These are phyloP conservation scores for Ogataea neopini DNA, from an alignment of 805 yeast genomes.

Conservation along the genomic window DNA sequence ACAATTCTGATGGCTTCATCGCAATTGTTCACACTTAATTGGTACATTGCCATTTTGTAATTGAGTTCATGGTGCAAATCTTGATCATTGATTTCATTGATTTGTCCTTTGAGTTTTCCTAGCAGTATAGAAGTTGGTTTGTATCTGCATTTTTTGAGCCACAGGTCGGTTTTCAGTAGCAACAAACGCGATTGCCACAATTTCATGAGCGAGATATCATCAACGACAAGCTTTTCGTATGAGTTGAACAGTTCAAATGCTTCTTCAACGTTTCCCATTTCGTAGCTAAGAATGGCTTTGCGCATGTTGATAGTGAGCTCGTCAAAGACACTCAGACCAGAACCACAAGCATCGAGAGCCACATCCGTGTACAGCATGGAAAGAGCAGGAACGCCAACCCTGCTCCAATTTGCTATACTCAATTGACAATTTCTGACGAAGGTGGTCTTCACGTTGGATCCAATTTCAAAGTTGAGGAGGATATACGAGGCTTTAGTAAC, in stretches of 20 bases:
- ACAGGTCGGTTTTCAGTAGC: constrained; percentile 39
- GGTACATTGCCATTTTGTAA: constrained; percentile 27
- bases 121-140: constrained; percentile 39
- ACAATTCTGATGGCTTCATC: constrained; percentile 25
- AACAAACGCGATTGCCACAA: constrained; percentile 42
- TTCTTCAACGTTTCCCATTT: constrained; percentile 42
- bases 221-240: constrained; percentile 26
- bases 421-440: constrained; percentile 50
- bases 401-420: constrained; percentile 49
- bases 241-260: constrained; percentile 40
- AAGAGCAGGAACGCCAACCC: constrained; percentile 50
- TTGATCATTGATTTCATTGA: constrained; percentile 35
- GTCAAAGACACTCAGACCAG: constrained; percentile 39
- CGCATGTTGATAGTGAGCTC: constrained; percentile 42
- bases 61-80: constrained; percentile 32
- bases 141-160: constrained; percentile 42
- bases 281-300: constrained; percentile 38
- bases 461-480: constrained; percentile 48
- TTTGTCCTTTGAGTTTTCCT: constrained; percentile 32
- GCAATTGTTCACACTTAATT: constrained; percentile 24
- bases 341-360: constrained; percentile 42
- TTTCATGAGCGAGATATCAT: constrained; percentile 43
- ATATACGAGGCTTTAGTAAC: constrained; percentile 56
- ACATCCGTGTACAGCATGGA: constrained; percentile 50
- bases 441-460: constrained; percentile 33